phyloP scores from a whole-genome alignment of 495 filamentous ascomycete species.

The Ramalina intermedia region DNA sequence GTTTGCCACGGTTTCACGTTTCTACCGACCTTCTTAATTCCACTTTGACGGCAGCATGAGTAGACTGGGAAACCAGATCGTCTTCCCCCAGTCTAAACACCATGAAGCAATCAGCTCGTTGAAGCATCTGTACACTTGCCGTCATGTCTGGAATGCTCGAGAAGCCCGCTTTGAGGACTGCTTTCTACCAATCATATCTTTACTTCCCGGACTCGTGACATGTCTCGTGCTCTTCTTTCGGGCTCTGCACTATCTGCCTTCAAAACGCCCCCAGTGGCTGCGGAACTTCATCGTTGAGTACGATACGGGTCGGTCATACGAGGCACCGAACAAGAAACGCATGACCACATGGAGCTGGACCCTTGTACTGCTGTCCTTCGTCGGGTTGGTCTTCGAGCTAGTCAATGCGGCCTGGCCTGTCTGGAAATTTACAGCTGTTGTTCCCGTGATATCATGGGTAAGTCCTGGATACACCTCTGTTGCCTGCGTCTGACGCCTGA shows the following conservation, averaged over 20 bases:
- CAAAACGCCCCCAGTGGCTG: conserved; percentile 33
- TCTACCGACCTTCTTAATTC: too few relatives aligned
- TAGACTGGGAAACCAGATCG: too few relatives aligned
- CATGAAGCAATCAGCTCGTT: neutral
- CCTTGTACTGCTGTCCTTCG: conserved; percentile 27
- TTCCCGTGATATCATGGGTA: conserved; percentile 35
- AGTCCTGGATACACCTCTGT: conserved; percentile 4
- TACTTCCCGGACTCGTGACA: conserved; percentile 29
- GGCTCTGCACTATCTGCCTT: conserved; percentile 17
- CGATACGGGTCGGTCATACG: conserved; percentile 19
- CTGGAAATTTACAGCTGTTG: conserved; percentile 14
- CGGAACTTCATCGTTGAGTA: conserved; percentile 33
- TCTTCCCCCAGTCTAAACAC: too few relatives aligned
- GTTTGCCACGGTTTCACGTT: too few relatives aligned
- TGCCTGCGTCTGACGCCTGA: conserved; percentile 3
- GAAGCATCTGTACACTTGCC: neutral
- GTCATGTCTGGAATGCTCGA: neutral
- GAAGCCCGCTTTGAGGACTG: conserved; percentile 35
- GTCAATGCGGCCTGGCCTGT: conserved; percentile 24
- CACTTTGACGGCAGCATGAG: too few relatives aligned
- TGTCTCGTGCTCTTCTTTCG: conserved; percentile 25
- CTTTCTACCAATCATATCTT: conserved; percentile 32
- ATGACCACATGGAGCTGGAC: conserved; percentile 20
- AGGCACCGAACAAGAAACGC: conserved; percentile 15
- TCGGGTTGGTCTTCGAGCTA: conserved; percentile 28